Evolutionary conservation across 495 filamentous ascomycete species (phyloP).

Genomic region (Thermothielavioides terrestris): DNA sequence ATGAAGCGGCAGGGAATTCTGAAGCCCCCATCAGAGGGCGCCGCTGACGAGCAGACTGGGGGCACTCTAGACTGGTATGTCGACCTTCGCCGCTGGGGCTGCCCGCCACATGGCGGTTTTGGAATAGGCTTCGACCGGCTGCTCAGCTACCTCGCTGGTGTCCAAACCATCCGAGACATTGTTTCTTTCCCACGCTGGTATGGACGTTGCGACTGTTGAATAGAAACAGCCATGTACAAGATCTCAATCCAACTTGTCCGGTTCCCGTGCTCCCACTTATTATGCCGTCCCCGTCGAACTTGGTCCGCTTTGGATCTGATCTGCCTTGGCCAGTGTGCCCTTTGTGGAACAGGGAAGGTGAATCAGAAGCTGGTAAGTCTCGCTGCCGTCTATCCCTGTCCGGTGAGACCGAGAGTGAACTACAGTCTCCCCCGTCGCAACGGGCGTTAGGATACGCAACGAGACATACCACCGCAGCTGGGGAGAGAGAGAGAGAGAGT

Average conservation of each 20-base stretch:
- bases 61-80: constrained; percentile 73
- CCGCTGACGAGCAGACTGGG: constrained; percentile 3
- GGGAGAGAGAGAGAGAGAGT: background rate
- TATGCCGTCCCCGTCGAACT: background rate
- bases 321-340: too few relatives aligned
- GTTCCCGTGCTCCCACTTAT: background rate
- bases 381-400: too few relatives aligned
- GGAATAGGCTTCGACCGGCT: constrained; percentile 90
- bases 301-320: background rate
- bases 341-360: too few relatives aligned
- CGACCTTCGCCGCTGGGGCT: constrained; percentile 90
- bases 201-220: constrained; percentile 84
- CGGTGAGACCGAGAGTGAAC: too few relatives aligned
- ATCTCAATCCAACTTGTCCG: constrained; percentile 2
- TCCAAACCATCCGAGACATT: constrained; percentile 76
- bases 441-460: background rate
- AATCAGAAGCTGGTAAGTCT: too few relatives aligned
- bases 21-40: constrained; percentile 6
- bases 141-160: constrained; percentile 74
- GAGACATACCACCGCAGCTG: background rate
- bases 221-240: background rate
- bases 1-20: constrained; percentile 47
- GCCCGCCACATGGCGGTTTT: constrained; percentile 92
- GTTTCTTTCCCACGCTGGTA: constrained; percentile 85
- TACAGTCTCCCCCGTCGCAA: constrained; percentile 5